Conservation (phyloP, 1,284 basidiomycete genomes). For the Naganishia sp. region DNA sequence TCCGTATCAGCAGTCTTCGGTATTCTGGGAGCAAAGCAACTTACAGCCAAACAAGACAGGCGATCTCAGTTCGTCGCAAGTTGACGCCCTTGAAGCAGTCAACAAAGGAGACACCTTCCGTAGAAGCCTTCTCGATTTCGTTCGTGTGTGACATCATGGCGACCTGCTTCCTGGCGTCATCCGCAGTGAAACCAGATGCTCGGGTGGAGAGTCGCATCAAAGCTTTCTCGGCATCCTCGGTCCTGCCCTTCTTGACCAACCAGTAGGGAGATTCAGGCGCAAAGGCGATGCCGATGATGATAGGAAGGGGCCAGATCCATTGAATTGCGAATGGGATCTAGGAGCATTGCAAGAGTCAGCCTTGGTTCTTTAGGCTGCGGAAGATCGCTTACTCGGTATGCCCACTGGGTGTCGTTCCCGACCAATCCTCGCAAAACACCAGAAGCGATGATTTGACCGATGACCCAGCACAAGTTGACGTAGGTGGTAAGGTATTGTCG, state of each 20-base stretch:
- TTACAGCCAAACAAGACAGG: conserved; percentile 46
- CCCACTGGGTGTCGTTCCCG: conserved; percentile 39
- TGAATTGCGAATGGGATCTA: conserved; percentile 55
- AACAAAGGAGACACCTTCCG: conserved; percentile 44
- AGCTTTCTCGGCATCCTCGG: conserved; percentile 47
- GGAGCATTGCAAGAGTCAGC: background rate
- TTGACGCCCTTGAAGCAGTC: conserved; percentile 55
- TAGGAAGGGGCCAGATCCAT: conserved; percentile 49
- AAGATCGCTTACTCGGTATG: conserved; percentile 32
- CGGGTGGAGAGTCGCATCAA: conserved; percentile 40
- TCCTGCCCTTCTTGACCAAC: conserved; percentile 40
- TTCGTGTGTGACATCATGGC: conserved; percentile 54
- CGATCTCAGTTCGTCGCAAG: conserved; percentile 54
- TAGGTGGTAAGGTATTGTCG: conserved; percentile 50
- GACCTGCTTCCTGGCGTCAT: conserved; percentile 45
- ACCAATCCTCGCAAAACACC: conserved; percentile 48
- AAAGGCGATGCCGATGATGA: conserved; percentile 42
- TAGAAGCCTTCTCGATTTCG: conserved; percentile 49
- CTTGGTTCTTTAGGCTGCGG: background rate
- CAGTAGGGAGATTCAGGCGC: conserved; percentile 30
- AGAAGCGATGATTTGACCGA: conserved; percentile 47
- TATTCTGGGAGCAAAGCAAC: background rate
- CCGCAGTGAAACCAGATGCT: conserved; percentile 33
- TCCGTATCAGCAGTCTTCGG: too few relatives aligned
- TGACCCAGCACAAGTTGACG: conserved; percentile 53